A percentile compares a stretch with the other conserved stretches of the same genome.
phyloP scores from a whole-genome alignment of 441 rosid genomes.

The Arabidopsis lyrata region DNA sequence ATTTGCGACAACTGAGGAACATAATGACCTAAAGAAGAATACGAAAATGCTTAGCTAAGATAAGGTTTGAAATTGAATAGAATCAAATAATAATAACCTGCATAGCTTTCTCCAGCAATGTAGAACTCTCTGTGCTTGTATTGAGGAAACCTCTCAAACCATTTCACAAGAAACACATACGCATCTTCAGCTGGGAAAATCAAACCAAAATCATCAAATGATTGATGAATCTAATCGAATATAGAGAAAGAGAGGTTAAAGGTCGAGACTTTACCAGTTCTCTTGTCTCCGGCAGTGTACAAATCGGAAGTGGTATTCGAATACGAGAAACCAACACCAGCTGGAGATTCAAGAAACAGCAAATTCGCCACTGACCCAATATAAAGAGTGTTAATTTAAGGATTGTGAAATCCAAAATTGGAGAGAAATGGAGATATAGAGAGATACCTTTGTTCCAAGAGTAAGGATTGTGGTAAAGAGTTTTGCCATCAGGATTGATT shows the following conservation, averaged over 20 bases:
- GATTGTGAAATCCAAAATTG: not conserved
- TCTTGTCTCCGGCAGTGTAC: slow-evolving; percentile 79
- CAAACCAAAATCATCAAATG: slow-evolving; percentile 7
- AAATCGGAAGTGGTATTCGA: slow-evolving; percentile 81
- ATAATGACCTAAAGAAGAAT: slow-evolving; percentile 77
- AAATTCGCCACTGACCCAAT: slow-evolving; percentile 77
- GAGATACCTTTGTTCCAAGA: slow-evolving; percentile 78
- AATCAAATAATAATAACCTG: slow-evolving; percentile 54
- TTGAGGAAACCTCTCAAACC: slow-evolving; percentile 95
- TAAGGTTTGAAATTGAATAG: not conserved
- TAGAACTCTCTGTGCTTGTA: slow-evolving; percentile 94
- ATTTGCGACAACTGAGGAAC: slow-evolving; percentile 95
- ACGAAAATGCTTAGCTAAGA: slow-evolving; percentile 23
- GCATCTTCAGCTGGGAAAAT: slow-evolving; percentile 81
- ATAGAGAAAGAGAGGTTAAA: not conserved
- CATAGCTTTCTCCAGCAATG: slow-evolving; percentile 96
- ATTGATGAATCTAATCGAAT: not conserved
- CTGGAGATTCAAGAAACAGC: slow-evolving; percentile 95
- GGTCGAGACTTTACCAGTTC: slow-evolving; percentile 63
- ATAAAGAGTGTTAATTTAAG: not conserved
- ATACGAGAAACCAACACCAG: slow-evolving; percentile 98
- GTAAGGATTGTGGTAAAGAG: slow-evolving; percentile 79
- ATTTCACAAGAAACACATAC: slow-evolving; percentile 73
- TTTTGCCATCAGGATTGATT: slow-evolving; percentile 75
- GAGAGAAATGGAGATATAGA: not conserved